phyloP scores from a whole-genome alignment of 164 flowering plant species.

The Brasenia schreberi region DNA sequence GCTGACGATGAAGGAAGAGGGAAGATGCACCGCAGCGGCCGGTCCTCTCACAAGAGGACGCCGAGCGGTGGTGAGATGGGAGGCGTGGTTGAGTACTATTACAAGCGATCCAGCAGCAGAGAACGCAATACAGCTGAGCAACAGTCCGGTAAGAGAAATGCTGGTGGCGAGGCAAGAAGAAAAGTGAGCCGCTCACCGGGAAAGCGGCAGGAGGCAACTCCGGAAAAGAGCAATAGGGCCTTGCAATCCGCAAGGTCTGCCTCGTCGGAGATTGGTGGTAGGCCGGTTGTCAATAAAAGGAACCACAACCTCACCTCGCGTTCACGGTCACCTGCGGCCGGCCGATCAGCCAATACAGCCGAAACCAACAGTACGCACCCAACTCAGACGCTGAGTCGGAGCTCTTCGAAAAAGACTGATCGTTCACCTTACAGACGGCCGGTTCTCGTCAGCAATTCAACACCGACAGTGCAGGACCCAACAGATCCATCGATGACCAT shows the following conservation, averaged over 20 bases:
- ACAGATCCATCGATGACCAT: neutral
- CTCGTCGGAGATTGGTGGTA: constrained; percentile 39
- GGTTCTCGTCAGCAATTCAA: neutral
- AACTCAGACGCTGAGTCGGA: constrained; percentile 53
- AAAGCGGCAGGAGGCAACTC: constrained; percentile 43
- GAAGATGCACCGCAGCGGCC: constrained; percentile 22
- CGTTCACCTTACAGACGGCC: constrained; percentile 74
- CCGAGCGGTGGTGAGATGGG: constrained; percentile 69
- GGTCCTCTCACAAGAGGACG: constrained; percentile 44
- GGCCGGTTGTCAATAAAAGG: constrained; percentile 8
- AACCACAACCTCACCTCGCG: constrained; percentile 53
- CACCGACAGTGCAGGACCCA: neutral
- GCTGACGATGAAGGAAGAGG: constrained; percentile 14
- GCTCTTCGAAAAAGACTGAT: constrained; percentile 67
- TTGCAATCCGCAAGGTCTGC: neutral
- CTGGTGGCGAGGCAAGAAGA: constrained; percentile 17
- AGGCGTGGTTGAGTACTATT: constrained; percentile 2
- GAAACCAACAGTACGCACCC: constrained; percentile 21
- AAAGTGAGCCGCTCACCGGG: constrained; percentile 80
- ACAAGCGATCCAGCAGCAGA: constrained; percentile 52
- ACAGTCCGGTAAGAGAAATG: constrained; percentile 10
- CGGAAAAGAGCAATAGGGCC: constrained; percentile 1
- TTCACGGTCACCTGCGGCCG: constrained; percentile 65
- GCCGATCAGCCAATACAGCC: constrained; percentile 11
- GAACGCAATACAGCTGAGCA: constrained; percentile 15